These are phyloP conservation scores for Cymbidium sinense DNA, from an alignment of 106 monocot genomes.

Conservation along the genomic window DNA sequence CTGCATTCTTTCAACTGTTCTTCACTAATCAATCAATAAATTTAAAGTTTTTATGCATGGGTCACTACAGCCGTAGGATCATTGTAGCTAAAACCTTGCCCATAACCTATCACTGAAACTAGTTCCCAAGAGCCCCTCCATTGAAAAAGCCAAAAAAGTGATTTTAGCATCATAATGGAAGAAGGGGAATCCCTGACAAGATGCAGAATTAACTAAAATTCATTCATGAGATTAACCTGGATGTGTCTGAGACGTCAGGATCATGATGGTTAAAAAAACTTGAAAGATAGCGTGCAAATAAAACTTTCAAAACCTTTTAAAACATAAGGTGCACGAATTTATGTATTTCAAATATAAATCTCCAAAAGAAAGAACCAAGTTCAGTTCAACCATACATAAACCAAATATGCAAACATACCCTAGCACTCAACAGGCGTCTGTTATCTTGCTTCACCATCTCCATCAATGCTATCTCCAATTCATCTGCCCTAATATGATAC, in stretches of 20 bases:
- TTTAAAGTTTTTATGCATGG: too few relatives aligned
- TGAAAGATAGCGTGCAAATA: neutral
- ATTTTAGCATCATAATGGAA: neutral
- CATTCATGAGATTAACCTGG: neutral
- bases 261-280: neutral
- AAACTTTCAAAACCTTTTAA: neutral
- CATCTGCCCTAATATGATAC: constrained; percentile 47
- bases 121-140: neutral
- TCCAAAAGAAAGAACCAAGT: neutral
- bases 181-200: neutral
- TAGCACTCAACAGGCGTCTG: constrained; percentile 82
- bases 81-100: neutral
- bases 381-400: neutral
- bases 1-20: too few relatives aligned
- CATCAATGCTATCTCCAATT: constrained; percentile 90
- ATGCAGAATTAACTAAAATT: neutral
- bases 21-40: too few relatives aligned
- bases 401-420: constrained; percentile 27
- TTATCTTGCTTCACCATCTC: constrained; percentile 99
- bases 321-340: neutral
- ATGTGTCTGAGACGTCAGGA: neutral
- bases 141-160: neutral
- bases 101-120: neutral
- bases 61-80: neutral
- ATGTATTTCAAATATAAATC: neutral